These are phyloP conservation scores for Pseudocercospora fuligena DNA, from an alignment of 2,329 filamentous ascomycete genomes.

Conservation along the genomic window DNA sequence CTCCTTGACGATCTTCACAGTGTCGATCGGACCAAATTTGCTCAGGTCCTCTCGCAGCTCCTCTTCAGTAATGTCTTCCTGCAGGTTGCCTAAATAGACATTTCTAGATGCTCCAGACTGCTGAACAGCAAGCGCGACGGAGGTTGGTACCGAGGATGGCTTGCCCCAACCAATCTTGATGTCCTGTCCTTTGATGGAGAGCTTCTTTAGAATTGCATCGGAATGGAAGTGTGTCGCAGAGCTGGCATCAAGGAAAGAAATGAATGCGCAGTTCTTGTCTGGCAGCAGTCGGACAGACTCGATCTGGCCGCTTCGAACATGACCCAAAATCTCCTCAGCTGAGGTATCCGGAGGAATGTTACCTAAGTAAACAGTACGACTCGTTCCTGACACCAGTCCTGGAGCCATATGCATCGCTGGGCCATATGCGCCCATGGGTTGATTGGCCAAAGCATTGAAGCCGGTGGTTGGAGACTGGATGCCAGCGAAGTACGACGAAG, in stretches of 20 bases:
- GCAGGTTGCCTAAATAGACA: constrained; percentile 91
- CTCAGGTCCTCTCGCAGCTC: constrained; percentile 92
- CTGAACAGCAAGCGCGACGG: constrained; percentile 94
- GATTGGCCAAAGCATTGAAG: constrained; percentile 66
- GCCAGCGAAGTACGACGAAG: constrained; percentile 76
- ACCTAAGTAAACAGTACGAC: constrained; percentile 93
- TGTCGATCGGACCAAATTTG: constrained; percentile 96
- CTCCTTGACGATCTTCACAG: constrained; percentile 95
- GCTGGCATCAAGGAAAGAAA: constrained; percentile 96
- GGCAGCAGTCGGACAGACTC: constrained; percentile 96
- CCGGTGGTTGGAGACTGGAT: constrained; percentile 84
- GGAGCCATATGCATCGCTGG: constrained; percentile 70
- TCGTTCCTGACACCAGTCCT: constrained; percentile 86
- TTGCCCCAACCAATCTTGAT: constrained; percentile 99
- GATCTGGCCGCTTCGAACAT: constrained; percentile 96
- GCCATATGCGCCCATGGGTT: constrained; percentile 37
- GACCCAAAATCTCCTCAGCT: constrained; percentile 93
- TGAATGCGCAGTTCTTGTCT: constrained; percentile 99
- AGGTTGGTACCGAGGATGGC: constrained; percentile 95
- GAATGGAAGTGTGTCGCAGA: constrained; percentile 99
- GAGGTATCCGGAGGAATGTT: constrained; percentile 98
- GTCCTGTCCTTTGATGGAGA: constrained; percentile 97
- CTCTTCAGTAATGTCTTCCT: constrained; percentile 88
- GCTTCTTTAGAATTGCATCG: constrained; percentile 98
- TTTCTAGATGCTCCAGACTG: constrained; percentile 96